Evolutionary conservation across 768 basidiomycete species (phyloP), one percentile per base, ranked within the genome.

Genomic region (Suillus hirtellus): DNA sequence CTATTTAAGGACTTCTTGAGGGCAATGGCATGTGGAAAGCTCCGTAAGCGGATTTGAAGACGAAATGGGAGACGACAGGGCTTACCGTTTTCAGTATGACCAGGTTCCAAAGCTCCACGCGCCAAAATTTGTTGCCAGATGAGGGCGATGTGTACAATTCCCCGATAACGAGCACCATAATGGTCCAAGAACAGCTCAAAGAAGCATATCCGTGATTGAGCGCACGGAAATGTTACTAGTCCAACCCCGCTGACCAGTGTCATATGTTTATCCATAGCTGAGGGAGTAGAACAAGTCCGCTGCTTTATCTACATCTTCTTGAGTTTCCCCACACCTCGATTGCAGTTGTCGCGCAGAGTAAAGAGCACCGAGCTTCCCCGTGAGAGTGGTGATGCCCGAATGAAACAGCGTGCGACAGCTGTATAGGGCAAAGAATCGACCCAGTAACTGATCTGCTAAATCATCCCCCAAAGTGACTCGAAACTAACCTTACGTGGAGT

Each of bases 1-100:
- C 40, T 58, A 58, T 58, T 42, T 58, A 42, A 6, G 40, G 40
- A 58, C 42, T 42, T 58, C 56, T 58, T 1, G 55, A 17, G 55
- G 37, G 38, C 40, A 42, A 58, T 42, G 14, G 24, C 55, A 58
- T 58, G 17, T 31, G 56, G 40, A 42, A 21, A 58, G 27, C 10
- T 42, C 24, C 40, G 35, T 58, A 58, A 58, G 17, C 27, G 42
- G 56, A 10, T 42, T 42, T 42, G 38, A 58, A 42, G 38, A 58
- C 6, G 40, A 27, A 27, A 24, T 31, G 40, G 24, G 38, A 56
- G 40, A 58, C 27, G 5, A 7, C 40, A 42, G 31, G 24, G 27
- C 56, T 58, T 58, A 58, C 56, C 17, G 40, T 42, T 58, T 58
- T 42, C 40, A 58, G 56, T 27, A 27, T 40, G 40, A 10, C 5